Evolutionary conservation across 768 basidiomycete genomes (phyloP).

Genomic region (Polyporus arcularius): DNA sequence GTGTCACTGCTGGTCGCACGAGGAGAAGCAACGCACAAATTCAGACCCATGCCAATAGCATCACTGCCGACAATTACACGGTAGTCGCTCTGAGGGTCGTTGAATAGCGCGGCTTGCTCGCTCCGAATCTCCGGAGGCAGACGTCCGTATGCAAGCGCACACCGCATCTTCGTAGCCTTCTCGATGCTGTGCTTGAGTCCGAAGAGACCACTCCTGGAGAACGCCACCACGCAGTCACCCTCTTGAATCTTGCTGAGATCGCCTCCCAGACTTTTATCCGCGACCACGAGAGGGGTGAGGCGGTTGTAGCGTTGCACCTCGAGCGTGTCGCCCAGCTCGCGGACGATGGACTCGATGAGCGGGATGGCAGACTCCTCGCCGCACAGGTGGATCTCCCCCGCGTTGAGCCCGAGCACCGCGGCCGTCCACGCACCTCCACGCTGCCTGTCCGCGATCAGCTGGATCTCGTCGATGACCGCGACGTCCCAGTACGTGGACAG

Average conservation of each 20-base stretch:
- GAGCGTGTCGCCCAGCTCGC: conserved; percentile 79
- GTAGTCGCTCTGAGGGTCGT: conserved; percentile 77
- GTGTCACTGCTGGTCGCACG: neutral
- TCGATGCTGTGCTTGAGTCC: conserved; percentile 74
- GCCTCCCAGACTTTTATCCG: conserved; percentile 60
- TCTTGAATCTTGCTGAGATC: conserved; percentile 62
- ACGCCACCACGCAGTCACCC: conserved; percentile 92
- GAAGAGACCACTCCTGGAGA: conserved; percentile 78
- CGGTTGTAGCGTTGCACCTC: conserved; percentile 83
- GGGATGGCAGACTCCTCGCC: conserved; percentile 93
- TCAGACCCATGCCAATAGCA: conserved; percentile 96
- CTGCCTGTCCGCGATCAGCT: conserved; percentile 82
- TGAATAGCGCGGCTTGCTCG: conserved; percentile 92
- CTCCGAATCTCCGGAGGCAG: conserved; percentile 90
- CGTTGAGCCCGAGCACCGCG: conserved; percentile 75
- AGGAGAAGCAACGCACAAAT: conserved; percentile 62
- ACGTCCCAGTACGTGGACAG: conserved; percentile 55
- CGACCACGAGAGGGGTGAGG: conserved; percentile 79
- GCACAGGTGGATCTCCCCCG: conserved; percentile 88
- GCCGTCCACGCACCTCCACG: conserved; percentile 84
- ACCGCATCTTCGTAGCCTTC: conserved; percentile 66
- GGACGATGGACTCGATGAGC: conserved; percentile 68
- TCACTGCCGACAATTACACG: conserved; percentile 94
- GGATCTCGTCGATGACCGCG: conserved; percentile 95
- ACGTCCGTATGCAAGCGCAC: conserved; percentile 91